A percentile compares a stretch with the other conserved stretches of the same genome.
These are phyloP conservation scores for Brettanomyces nanus DNA, from an alignment of 805 yeast genomes.

Conservation along the genomic window DNA sequence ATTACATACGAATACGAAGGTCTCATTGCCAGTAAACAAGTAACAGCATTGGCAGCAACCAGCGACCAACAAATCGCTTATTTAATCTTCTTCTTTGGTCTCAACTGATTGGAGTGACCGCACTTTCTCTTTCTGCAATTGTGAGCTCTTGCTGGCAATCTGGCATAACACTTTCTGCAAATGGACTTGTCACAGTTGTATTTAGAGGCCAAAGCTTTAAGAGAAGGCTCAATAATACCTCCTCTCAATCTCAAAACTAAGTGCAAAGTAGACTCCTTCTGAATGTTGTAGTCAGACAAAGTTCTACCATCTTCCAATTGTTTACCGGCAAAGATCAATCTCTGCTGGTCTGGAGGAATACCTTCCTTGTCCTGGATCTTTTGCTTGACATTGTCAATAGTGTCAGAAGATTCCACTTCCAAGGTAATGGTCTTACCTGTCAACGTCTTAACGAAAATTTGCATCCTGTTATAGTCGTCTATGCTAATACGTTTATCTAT, in stretches of 20 bases:
- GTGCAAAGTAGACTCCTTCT: constrained; percentile 73
- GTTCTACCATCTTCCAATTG: constrained; percentile 96
- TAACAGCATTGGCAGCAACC: too few species aligned
- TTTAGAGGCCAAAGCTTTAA: constrained; percentile 98
- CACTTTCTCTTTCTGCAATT: constrained; percentile 99
- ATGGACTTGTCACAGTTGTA: constrained; percentile 99
- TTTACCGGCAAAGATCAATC: constrained; percentile 93
- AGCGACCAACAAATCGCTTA: constrained; percentile 44
- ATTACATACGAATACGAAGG: too few species aligned
- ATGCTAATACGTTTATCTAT: too few species aligned
- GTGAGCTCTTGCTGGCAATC: constrained; percentile 99
- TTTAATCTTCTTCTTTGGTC: constrained; percentile 99
- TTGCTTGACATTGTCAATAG: constrained; percentile 90
- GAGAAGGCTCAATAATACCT: constrained; percentile 97
- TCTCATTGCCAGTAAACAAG: too few species aligned
- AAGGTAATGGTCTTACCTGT: constrained; percentile 95
- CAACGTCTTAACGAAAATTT: constrained; percentile 98
- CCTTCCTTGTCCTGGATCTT: constrained; percentile 97
- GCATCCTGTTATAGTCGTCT: constrained; percentile 64
- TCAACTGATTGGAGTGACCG: constrained; percentile 99
- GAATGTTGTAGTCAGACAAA: constrained; percentile 88
- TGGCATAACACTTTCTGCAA: constrained; percentile 99
- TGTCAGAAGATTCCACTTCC: constrained; percentile 88
- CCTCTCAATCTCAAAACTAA: constrained; percentile 63
- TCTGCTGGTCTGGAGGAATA: constrained; percentile 94